Percentiles rank a stretch among this genome's conserved stretches.
Conservation (phyloP, 805 yeast species). For the Brettanomyces bruxellensis region DNA sequence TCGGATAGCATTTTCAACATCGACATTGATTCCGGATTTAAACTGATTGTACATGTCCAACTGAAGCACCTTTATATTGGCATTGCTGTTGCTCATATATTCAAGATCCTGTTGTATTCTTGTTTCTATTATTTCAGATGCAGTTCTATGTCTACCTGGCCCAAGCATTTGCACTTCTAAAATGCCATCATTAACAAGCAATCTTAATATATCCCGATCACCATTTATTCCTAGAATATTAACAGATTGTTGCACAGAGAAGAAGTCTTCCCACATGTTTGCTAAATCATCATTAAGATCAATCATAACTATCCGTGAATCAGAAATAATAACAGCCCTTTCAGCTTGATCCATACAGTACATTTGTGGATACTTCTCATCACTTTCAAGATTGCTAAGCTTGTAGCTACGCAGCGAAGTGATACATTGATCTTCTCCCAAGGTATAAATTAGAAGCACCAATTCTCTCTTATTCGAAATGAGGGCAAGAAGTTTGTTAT, state of each 20-base stretch:
- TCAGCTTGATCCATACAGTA: no score
- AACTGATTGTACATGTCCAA: conserved; percentile 28
- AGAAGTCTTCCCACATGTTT: conserved; percentile 65
- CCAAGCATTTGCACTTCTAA: conserved; percentile 45
- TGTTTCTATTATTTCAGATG: conserved; percentile 40
- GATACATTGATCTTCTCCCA: no score
- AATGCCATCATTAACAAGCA: conserved; percentile 52
- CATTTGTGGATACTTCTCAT: no score
- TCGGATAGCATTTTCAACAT: conserved; percentile 42
- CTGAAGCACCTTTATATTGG: conserved; percentile 2
- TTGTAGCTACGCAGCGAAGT: no score
- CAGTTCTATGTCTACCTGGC: conserved; percentile 8
- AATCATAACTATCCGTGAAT: conserved; percentile 25
- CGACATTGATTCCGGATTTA: conserved; percentile 28
- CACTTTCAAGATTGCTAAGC: no score
- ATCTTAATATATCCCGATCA: conserved; percentile 7
- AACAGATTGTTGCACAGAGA: conserved; percentile 46
- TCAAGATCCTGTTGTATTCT: conserved; percentile 82
- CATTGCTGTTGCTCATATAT: conserved; percentile 20
- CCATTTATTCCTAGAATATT: conserved; percentile 23
- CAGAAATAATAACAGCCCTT: conserved; percentile 53
- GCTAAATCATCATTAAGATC: background rate
- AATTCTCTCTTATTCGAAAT: no score
- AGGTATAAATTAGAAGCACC: no score
- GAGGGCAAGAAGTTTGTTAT: no score